A percentile compares a stretch with the other conserved stretches of the same genome.
phyloP scores from a whole-genome alignment of 2,329 filamentous ascomycete genomes.

The Emmonsiellopsis sp. region DNA sequence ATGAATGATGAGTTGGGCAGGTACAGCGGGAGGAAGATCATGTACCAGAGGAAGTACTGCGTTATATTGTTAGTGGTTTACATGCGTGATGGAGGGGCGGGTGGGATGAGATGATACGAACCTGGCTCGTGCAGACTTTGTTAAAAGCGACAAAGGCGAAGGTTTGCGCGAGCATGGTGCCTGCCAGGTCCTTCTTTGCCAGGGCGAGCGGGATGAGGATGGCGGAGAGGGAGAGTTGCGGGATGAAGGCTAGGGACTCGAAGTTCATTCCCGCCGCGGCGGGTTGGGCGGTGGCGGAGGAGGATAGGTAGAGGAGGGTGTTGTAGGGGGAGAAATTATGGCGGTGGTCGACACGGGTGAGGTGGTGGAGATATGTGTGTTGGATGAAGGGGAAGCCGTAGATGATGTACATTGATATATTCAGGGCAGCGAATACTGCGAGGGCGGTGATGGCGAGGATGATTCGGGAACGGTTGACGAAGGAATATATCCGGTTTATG shows the following conservation, averaged over 20 bases:
- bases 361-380: conserved; percentile 88
- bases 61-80: conserved; percentile 6
- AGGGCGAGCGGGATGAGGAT: conserved; percentile 65
- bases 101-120: conserved; percentile 35
- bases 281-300: conserved; percentile 44
- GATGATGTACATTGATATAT: conserved; percentile 66
- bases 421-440: conserved; percentile 63
- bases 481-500: conserved; percentile 10
- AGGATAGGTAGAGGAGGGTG: conserved; percentile 77
- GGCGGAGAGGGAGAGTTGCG: conserved; percentile 73
- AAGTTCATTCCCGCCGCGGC: conserved; percentile 31
- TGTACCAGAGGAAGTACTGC: conserved; percentile 97
- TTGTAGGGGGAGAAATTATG: conserved; percentile 99
- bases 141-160: conserved; percentile 97
- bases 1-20: conserved; percentile 72
- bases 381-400: conserved; percentile 75
- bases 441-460: conserved; percentile 51
- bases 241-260: conserved; percentile 79
- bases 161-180: conserved; percentile 86
- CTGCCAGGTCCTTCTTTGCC: conserved; percentile 71
- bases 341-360: conserved; percentile 87
- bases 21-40: conserved; percentile 86
- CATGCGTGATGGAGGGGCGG: background rate
- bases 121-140: conserved; percentile 97
- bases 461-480: conserved; percentile 32